A percentile compares a stretch with the other conserved stretches of the same genome.
phyloP scores from a whole-genome alignment of 257 asterid genomes.

The Misopates orontium region DNA sequence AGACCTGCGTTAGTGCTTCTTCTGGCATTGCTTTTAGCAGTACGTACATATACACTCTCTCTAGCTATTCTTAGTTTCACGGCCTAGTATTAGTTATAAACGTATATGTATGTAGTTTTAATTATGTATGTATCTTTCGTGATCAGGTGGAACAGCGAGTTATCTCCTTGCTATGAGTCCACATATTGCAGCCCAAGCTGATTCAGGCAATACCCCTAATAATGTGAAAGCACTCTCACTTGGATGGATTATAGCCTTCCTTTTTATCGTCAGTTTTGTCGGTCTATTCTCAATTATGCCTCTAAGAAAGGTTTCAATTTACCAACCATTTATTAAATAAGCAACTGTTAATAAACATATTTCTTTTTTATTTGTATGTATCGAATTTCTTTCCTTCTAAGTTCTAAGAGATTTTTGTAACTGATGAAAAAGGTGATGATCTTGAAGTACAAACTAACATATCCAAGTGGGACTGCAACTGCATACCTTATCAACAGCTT shows the following conservation, averaged over 20 bases:
- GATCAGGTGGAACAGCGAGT: conserved; percentile 74
- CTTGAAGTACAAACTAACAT: conserved; percentile 67
- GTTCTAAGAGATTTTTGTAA: not conserved
- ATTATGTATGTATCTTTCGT: not conserved
- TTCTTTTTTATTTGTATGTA: not conserved
- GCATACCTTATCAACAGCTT: conserved; percentile 82
- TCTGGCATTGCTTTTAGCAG: conserved; percentile 86
- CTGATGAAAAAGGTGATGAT: conserved; percentile 57
- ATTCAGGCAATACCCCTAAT: conserved; percentile 41
- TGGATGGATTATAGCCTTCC: conserved; percentile 66
- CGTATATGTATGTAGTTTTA: not conserved
- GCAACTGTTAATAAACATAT: not conserved
- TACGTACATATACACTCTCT: too few species aligned
- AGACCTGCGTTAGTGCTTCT: conserved; percentile 70
- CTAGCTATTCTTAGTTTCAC: too few species aligned
- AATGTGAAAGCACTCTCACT: conserved; percentile 57
- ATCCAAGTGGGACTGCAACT: conserved; percentile 93
- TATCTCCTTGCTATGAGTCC: conserved; percentile 74
- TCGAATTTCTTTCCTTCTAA: not conserved
- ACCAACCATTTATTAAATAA: not conserved
- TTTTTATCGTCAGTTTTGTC: conserved; percentile 65
- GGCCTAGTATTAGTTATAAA: too few species aligned
- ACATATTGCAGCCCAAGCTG: conserved; percentile 48
- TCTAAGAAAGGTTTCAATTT: conserved; percentile 53
- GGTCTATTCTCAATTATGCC: conserved; percentile 82